phyloP scores from a whole-genome alignment of 2,329 filamentous ascomycete genomes.

The Sclerotiophoma versabilis region DNA sequence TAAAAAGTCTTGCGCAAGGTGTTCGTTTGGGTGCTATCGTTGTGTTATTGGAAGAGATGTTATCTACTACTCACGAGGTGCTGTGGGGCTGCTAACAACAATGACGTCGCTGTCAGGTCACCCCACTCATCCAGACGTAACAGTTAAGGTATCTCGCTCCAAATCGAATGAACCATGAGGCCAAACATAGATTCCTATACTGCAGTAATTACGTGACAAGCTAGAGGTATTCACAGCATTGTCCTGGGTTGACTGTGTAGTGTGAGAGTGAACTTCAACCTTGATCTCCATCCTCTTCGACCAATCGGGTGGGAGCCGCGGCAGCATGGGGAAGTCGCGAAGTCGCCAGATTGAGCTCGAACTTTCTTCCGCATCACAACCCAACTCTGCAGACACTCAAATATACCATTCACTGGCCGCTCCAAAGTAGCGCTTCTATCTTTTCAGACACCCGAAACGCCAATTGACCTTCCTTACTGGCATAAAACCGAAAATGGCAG shows the following conservation, averaged over 20 bases:
- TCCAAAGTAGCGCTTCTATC: not conserved
- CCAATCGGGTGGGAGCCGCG: constrained; percentile 8
- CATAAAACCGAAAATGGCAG: constrained; percentile 30
- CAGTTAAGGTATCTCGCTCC: no score
- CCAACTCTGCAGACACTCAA: constrained; percentile 6
- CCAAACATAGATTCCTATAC: no score
- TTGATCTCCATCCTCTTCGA: constrained; percentile 3
- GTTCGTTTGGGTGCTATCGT: no score
- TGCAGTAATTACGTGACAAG: not conserved
- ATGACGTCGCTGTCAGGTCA: not conserved
- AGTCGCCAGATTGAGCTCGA: constrained; percentile 14
- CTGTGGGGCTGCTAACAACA: not conserved
- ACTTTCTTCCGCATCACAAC: constrained; percentile 11
- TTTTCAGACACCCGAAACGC: not conserved
- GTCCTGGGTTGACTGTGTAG: no score
- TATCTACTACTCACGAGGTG: no score
- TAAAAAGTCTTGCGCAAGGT: no score
- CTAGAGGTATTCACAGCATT: no score
- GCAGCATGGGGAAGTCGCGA: constrained; percentile 6
- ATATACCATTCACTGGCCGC: constrained; percentile 7
- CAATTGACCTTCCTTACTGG: not conserved
- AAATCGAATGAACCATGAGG: no score
- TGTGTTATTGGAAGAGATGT: no score
- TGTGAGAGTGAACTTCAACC: constrained; percentile 1
- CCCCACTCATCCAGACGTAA: no score